Evolutionary conservation across 805 yeast genomes (phyloP), one percentile per base, ranked within the genome.

Genomic region (Kodamaea fukazawae): DNA sequence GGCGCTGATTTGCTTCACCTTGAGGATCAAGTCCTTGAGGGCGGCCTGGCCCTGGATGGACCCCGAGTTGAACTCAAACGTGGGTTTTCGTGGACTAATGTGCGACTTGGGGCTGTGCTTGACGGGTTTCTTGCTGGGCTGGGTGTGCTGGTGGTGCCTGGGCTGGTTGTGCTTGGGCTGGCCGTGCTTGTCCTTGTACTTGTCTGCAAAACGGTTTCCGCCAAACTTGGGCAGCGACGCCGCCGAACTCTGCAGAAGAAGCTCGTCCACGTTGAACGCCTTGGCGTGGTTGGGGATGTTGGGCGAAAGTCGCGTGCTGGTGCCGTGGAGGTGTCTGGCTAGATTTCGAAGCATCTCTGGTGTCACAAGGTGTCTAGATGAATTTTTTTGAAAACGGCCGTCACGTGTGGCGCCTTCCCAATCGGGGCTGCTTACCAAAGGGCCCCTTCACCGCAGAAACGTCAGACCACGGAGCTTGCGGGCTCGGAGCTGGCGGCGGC

Each of bases 41-140:
- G 61, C 61, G 22, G 40, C 36, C 31, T 55, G 54, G 1, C 61
- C 54, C 35, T 49, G 53, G 11, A 49, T 49, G 10, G 57, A 47
- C 3, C 61, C 61, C 1, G 55, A 42, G 8, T 34, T 38, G 29
- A 57, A 41, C 13, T 48, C 48, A 38, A 57, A 55, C 16, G 42
- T 39, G 2, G 42, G 42, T 10, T 25, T 38, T 14, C 37, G 18
- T 7, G 42, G 42, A 27, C 32, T 38, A 12, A 38, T n/a, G 23
- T 38, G 32, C 6, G 42, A 30, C 23, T 33, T 38, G 10, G 32
- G n/a, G 6, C 34, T 29, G 30, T 36, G 40, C 16, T 38, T 32
- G 14, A 32, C 28, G 4, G 41, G 41, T 17, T 32, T 38, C 26
- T 38, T 32, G 14, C 32, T 15, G 23, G 33, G 33, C 3, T 23